A percentile compares a stretch with the other conserved stretches of the same genome.
Conservation (phyloP, 2,329 filamentous ascomycete genomes). For the Fusarium mundagurra region DNA sequence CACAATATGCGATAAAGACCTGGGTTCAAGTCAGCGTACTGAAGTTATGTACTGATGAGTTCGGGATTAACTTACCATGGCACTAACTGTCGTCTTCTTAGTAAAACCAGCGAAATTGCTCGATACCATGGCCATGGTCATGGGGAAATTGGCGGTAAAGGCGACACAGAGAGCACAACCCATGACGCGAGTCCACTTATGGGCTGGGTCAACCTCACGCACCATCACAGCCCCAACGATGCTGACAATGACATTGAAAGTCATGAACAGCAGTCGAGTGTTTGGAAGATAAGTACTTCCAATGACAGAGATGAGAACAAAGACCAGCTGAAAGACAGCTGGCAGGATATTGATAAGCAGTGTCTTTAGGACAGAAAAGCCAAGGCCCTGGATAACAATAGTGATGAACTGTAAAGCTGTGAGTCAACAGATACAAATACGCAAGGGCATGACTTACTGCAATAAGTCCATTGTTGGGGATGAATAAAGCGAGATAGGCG, state of each 20-base stretch:
- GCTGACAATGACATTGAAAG: not conserved
- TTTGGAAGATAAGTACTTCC: not conserved
- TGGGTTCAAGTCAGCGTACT: not conserved
- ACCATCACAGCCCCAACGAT: not conserved
- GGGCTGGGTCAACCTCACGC: not conserved
- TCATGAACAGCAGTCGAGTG: not conserved
- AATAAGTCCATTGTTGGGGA: not conserved
- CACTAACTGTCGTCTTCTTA: not conserved
- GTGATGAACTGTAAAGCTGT: not conserved
- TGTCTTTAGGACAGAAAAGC: not conserved
- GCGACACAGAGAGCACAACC: not conserved
- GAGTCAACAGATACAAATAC: fast-evolving
- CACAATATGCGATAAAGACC: not conserved
- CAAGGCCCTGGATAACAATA: not conserved
- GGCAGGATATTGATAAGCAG: not conserved
- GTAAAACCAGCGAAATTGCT: not conserved
- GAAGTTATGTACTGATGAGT: fast-evolving
- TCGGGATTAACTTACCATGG: not conserved
- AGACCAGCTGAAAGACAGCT: not conserved
- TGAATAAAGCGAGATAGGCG: not conserved
- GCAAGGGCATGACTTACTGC: not conserved
- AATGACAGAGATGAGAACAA: not conserved
- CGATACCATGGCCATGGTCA: not conserved
- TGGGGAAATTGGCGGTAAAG: not conserved
- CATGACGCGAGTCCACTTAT: not conserved